phyloP scores from a whole-genome alignment of 2,329 filamentous ascomycete species.

The Chrysosporium keratinophilum region DNA sequence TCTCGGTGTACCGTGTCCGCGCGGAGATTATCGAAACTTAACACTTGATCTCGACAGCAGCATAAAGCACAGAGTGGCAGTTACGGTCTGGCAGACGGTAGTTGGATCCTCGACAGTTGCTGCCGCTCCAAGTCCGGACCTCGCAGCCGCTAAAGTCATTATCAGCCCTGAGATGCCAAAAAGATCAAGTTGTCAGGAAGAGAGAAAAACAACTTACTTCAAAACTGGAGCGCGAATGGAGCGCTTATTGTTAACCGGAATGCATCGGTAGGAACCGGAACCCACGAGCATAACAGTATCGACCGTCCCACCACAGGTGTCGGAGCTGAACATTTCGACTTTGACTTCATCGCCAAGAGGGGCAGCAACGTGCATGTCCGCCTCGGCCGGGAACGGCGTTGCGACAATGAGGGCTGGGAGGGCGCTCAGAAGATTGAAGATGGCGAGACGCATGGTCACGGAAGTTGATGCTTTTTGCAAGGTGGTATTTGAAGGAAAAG shows the following conservation, averaged over 20 bases:
- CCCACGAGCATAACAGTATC: background rate
- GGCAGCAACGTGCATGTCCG: background rate
- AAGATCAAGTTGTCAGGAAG: background rate
- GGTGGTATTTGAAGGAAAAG: background rate
- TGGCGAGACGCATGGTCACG: background rate
- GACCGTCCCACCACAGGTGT: background rate
- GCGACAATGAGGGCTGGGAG: background rate
- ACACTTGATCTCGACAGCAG: background rate
- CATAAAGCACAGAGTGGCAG: background rate
- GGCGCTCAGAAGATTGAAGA: background rate
- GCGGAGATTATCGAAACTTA: background rate
- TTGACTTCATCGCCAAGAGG: background rate
- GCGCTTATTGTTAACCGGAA: background rate
- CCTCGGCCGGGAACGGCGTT: background rate
- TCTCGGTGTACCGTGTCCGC: too few species aligned
- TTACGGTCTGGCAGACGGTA: background rate
- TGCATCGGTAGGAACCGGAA: background rate
- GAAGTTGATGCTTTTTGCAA: background rate
- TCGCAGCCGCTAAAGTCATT: background rate
- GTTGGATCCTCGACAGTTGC: background rate
- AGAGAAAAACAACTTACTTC: background rate
- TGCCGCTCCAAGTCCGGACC: background rate
- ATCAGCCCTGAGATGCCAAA: background rate
- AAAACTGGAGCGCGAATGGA: background rate
- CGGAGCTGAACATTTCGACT: background rate